Percentiles rank a stretch among this genome's conserved stretches.
Evolutionary conservation across 176 grass and related monocot genomes (phyloP).

Genomic region (Phoenix dactylifera): DNA sequence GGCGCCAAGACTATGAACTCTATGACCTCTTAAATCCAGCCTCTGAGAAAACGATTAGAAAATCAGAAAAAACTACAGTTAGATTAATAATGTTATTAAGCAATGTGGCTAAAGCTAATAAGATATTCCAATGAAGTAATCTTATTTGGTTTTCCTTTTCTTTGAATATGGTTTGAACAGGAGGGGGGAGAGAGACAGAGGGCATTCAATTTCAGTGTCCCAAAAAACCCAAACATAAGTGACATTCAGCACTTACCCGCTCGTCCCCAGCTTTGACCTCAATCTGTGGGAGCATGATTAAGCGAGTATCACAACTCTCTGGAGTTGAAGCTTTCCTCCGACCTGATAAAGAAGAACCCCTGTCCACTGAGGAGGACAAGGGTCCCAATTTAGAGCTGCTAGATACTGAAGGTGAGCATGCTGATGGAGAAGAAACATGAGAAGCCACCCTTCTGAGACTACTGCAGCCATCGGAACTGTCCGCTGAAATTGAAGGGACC

Average conservation of each 20-base stretch:
- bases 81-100: background rate
- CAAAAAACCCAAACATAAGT: conserved; percentile 11
- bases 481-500: conserved; percentile 28
- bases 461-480: conserved; percentile 37
- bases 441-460: conserved; percentile 40
- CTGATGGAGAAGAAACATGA: conserved; percentile 40
- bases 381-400: conserved; percentile 41
- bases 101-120: too few species aligned
- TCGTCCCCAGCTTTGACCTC: conserved; percentile 82
- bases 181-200: too few species aligned
- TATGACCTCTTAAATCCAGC: conserved; percentile 80
- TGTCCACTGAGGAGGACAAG: conserved; percentile 32
- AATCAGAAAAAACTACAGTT: background rate
- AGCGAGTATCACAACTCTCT: conserved; percentile 53
- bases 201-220: conserved; percentile 9
- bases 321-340: conserved; percentile 53
- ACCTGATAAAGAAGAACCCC: conserved; percentile 30
- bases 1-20: conserved; percentile 64
- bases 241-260: conserved; percentile 42
- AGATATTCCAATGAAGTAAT: too few species aligned
- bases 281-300: conserved; percentile 91
- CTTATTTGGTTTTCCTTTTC: too few species aligned
- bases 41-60: conserved; percentile 35
- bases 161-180: too few species aligned
- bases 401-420: conserved; percentile 37